phyloP scores from a whole-genome alignment of 1,284 basidiomycete species.

The Pholiota adiposa region DNA sequence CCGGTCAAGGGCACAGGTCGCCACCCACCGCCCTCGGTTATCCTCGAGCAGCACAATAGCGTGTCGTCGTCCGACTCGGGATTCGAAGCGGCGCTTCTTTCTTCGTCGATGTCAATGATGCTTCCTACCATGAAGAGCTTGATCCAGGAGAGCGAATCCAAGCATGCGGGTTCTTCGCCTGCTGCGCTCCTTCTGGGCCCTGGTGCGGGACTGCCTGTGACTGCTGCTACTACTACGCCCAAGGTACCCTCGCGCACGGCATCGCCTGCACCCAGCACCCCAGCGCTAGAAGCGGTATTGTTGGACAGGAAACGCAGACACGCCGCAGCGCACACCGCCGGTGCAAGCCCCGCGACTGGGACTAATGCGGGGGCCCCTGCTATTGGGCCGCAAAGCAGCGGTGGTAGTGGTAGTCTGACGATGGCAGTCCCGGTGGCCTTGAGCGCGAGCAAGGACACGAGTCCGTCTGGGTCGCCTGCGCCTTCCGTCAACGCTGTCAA shows the following conservation, averaged over 20 bases:
- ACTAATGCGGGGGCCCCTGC: not conserved
- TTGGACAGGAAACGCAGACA: conserved; percentile 55
- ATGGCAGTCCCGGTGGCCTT: not conserved
- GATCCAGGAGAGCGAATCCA: not conserved
- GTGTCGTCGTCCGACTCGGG: conserved; percentile 23
- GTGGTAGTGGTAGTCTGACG: not conserved
- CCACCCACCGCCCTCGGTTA: conserved; percentile 25
- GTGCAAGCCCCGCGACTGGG: not conserved
- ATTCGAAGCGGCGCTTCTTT: conserved; percentile 1
- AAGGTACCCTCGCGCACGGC: conserved; percentile 34
- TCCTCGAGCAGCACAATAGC: conserved; percentile 28
- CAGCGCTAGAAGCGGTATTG: conserved; percentile 64
- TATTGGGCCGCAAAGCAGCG: conserved; percentile 7
- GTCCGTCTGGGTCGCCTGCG: not conserved
- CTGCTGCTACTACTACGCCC: not conserved
- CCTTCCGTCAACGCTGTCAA: not conserved
- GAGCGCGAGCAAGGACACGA: not conserved
- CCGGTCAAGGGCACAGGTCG: conserved; percentile 21
- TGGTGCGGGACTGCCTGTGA: not conserved
- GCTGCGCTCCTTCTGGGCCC: not conserved
- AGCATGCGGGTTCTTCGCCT: not conserved
- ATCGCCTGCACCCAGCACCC: conserved; percentile 46
- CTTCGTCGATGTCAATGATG: not conserved
- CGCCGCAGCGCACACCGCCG: conserved; percentile 12
- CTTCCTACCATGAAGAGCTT: not conserved